Evolutionary conservation across 345 rosid genomes (phyloP), one percentile per base, ranked within the genome.

Genomic region (Sonneratia caseolaris): DNA sequence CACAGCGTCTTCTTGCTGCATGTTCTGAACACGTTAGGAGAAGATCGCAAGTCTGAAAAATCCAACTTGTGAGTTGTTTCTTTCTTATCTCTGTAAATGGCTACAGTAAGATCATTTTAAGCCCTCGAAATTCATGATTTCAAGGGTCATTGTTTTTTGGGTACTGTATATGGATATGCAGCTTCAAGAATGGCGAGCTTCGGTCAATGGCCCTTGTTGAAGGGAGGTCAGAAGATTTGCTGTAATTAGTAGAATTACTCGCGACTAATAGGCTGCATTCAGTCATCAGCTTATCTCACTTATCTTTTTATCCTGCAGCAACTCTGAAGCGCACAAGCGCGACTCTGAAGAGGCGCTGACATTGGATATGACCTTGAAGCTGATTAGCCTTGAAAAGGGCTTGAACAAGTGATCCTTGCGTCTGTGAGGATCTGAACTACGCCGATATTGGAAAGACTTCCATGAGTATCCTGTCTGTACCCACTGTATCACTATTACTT

Each of bases 121-220:
- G 35, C 53, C 53, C 38, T 37, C 7, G 59, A 70, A 32, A 32
- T 15, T 32, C 0, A 24, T 62, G 37, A 27, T 1, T 3, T 62
- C 3, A 15, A 22, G 68, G 40, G 8, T 10, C 7, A 38, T 32
- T 37, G 5, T 13, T 7, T 37, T n/a, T 21, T 4, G 24, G 32
- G 32, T 66, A 14, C 19, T 66, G 40, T 6, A 45, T 51, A 18
- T 45, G 7, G 43, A 27, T 42, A 5, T 81, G 84, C 87, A 92
- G 96, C 68, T 89, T 92, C 68, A 77, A 81, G 0, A 92, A 92
- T 45, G 86, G 97, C 72, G 92, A 88, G 85, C 92, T 88, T 36
- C 92, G 92, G 2, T 89, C 97, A 0, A 27, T 87, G 80, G 83
- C 82, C 72, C 42, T 86, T 19, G 83, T 86, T 15, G 87, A 92